These are phyloP conservation scores for Vicia sativa DNA, from an alignment of 306 rosid species.

Conservation along the genomic window DNA sequence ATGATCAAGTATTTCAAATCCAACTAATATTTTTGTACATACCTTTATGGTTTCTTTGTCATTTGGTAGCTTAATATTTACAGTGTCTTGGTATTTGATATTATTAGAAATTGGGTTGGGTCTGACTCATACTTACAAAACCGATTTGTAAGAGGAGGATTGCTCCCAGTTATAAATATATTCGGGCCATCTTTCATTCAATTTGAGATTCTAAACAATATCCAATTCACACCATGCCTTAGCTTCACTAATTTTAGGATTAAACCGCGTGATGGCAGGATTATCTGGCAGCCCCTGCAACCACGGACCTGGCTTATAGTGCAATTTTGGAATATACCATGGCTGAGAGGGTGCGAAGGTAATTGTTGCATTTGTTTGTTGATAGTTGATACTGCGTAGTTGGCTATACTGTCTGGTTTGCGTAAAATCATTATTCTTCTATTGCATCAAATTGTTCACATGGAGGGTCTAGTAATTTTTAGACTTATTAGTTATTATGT, in stretches of 20 bases:
- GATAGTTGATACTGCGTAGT: background rate
- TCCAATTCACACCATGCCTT: background rate
- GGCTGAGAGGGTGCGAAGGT: slow-evolving; percentile 99
- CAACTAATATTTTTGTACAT: too few species aligned
- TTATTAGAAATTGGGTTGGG: too few species aligned
- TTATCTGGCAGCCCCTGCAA: slow-evolving; percentile 76
- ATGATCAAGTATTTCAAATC: too few species aligned
- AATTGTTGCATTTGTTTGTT: slow-evolving; percentile 47
- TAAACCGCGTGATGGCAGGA: slow-evolving; percentile 64
- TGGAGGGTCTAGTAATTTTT: background rate
- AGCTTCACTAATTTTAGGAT: slow-evolving; percentile 37
- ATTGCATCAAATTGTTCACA: too few species aligned
- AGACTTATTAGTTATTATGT: background rate
- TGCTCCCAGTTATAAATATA: background rate
- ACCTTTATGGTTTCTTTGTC: too few species aligned
- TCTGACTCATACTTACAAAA: too few species aligned
- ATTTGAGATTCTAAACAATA: too few species aligned
- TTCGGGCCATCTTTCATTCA: too few species aligned
- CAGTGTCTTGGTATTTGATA: too few species aligned
- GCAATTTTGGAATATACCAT: slow-evolving; percentile 94
- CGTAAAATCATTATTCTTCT: slow-evolving; percentile 9
- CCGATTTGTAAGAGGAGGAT: background rate
- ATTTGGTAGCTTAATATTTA: too few species aligned
- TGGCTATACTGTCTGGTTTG: slow-evolving; percentile 29
- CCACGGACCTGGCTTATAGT: slow-evolving; percentile 89